Conservation (phyloP, 768 basidiomycete species). For the Pholiota molesta region DNA sequence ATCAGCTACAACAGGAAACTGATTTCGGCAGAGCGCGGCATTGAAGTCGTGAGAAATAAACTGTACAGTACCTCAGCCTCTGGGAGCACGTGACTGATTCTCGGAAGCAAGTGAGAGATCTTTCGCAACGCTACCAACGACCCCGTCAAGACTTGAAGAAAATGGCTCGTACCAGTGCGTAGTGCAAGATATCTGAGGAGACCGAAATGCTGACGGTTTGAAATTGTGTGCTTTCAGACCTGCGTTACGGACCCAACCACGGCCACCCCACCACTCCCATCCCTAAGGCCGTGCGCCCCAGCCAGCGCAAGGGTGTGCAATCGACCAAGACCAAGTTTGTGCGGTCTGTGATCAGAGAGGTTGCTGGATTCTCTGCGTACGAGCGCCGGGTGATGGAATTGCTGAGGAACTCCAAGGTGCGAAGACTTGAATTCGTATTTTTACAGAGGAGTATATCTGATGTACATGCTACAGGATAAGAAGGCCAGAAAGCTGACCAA, state of each 20-base stretch:
- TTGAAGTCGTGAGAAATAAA: constrained; percentile 34
- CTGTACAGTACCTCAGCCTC: constrained; percentile 67
- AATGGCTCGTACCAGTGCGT: constrained; percentile 83
- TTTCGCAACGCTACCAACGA: constrained; percentile 35
- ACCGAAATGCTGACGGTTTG: constrained; percentile 17
- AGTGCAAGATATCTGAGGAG: constrained; percentile 2
- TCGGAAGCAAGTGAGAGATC: constrained; percentile 23
- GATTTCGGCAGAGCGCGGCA: constrained; percentile 19
- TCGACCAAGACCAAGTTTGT: constrained; percentile 94
- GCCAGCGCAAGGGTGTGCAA: constrained; percentile 90
- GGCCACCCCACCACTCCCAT: constrained; percentile 90
- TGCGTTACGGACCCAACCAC: constrained; percentile 83
- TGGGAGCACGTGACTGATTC: constrained; percentile 37
- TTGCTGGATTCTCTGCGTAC: constrained; percentile 96
- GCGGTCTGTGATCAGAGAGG: constrained; percentile 92
- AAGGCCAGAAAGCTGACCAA: constrained; percentile 99
- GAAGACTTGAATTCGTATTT: constrained; percentile 25
- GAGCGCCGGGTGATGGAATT: constrained; percentile 98
- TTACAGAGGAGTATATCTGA: not conserved
- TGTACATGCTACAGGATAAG: constrained; percentile 72
- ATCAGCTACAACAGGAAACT: constrained; percentile 24
- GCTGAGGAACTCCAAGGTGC: constrained; percentile 94
- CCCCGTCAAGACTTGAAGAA: constrained; percentile 60
- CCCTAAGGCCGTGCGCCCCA: constrained; percentile 73
- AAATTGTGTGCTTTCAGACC: constrained; percentile 50